These are phyloP conservation scores for Malassezia japonica DNA, from an alignment of 1,284 basidiomycete genomes.

Conservation along the genomic window DNA sequence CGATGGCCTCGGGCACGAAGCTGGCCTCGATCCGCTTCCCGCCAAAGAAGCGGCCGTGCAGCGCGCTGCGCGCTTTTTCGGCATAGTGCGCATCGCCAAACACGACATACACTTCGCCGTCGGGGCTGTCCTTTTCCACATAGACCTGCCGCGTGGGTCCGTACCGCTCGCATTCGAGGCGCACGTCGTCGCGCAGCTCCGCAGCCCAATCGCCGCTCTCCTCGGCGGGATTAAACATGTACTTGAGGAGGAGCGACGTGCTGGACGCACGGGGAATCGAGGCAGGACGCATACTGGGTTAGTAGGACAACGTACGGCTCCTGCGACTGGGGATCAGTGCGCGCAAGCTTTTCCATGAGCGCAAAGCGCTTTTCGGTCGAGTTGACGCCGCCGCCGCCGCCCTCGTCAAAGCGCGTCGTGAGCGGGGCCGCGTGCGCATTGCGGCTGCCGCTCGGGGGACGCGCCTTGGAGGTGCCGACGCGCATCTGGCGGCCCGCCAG, in stretches of 20 bases:
- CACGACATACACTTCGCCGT: constrained; percentile 89
- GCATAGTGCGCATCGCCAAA: constrained; percentile 71
- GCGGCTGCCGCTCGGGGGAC: background rate
- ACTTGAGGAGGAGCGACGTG: constrained; percentile 59
- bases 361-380: constrained; percentile 30
- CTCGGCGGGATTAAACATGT: constrained; percentile 95
- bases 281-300: constrained; percentile 45
- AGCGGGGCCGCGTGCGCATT: constrained; percentile 16
- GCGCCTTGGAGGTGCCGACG: constrained; percentile 27
- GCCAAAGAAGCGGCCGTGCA: constrained; percentile 64
- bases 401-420: constrained; percentile 38
- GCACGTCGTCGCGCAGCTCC: constrained; percentile 90
- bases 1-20: constrained; percentile 20
- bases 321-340: constrained; percentile 19
- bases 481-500: constrained; percentile 70
- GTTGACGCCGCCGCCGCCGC: constrained; percentile 40
- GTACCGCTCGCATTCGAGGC: constrained; percentile 80
- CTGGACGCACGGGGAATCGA: constrained; percentile 65
- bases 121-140: constrained; percentile 73
- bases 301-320: background rate
- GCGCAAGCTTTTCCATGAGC: constrained; percentile 45
- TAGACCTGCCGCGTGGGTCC: constrained; percentile 77
- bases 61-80: constrained; percentile 70
- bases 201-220: constrained; percentile 97
- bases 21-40: constrained; percentile 40